Evolutionary conservation across 2,329 filamentous ascomycete genomes (phyloP), one percentile per base, ranked within the genome.

Genomic region (Diplodia mutila): DNA sequence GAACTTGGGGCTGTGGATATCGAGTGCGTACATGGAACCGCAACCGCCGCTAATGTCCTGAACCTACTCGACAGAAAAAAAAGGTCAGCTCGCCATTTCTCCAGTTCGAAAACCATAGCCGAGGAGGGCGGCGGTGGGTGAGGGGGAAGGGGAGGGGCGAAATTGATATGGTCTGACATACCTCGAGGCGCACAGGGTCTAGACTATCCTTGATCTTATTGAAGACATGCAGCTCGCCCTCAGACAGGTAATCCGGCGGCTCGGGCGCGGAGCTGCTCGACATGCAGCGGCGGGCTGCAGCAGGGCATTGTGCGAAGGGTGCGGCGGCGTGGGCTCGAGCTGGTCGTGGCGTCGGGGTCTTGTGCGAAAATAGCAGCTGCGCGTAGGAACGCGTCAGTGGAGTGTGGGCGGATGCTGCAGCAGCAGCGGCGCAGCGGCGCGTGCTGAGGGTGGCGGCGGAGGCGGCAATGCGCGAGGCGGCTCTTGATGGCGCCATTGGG

Each of bases 21-120:
- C 90, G 71, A 96, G 90, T 67, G 89, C 90, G 80, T 95, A 95
- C 92, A 95, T 95, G 75, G 89, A 91, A 11, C 92, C 92, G 80
- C 92, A 96, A 34, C 92, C 92, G 68, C 92, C 92, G 27, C 90
- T 92, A 63, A 95, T 87, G 80, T 96, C 92, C 77, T 90, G 89
- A 11, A 95, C 91, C 78, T 88, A 29, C 49, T 42, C 65, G 23
- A 14, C 29, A 29, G 12, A 39, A 57, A 25, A 39, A 34, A 63
- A 63, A 48, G 29, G 6, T 57, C 42, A 54, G 66, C 32, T 21
- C 39, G 39, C 27, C 8, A 18, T 12, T n/a, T 34, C 25, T 49
- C 25, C 14, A 21, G 9, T n/a, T 48, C 27, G 23, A 25, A 1
- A 18, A 11, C 54, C 29, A 32, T 46, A 42, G 51, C 49, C 54